Percentiles rank a stretch among this genome's conserved stretches.
Evolutionary conservation across 805 yeast species (phyloP).

Genomic region (Wickerhamiella qilinensis): DNA sequence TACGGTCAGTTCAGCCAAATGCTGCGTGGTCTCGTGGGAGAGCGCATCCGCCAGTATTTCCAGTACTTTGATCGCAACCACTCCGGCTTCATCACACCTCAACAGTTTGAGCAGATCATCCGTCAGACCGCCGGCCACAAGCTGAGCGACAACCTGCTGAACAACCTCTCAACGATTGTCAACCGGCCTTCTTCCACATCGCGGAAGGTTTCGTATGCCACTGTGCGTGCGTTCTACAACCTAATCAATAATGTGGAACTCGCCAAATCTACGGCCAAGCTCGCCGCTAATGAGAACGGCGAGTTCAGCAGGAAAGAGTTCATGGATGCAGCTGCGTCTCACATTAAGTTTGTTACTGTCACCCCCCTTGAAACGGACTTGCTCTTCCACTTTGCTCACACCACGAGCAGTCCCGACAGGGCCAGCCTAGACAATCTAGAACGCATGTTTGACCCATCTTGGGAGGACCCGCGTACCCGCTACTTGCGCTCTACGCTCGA

Average conservation of each 20-base stretch:
- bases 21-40: conserved; percentile 30
- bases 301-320: conserved; percentile 24
- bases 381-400: conserved; percentile 24
- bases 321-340: conserved; percentile 25
- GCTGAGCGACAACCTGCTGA: conserved; percentile 25
- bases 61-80: conserved; percentile 21
- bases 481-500: conserved; percentile 19
- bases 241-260: conserved; percentile 27
- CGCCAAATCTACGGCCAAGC: conserved; percentile 22
- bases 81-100: conserved; percentile 26
- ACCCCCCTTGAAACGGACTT: conserved; percentile 30
- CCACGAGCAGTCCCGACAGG: conserved; percentile 13
- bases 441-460: conserved; percentile 27
- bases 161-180: conserved; percentile 24
- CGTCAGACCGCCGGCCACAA: conserved; percentile 26
- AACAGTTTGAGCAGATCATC: conserved; percentile 25
- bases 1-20: conserved; percentile 29
- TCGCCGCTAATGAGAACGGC: conserved; percentile 22
- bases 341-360: conserved; percentile 25
- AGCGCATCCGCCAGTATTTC: conserved; percentile 32
- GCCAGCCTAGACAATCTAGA: conserved; percentile 22
- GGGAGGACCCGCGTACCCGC: conserved; percentile 24
- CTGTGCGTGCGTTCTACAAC: conserved; percentile 29
- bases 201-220: conserved; percentile 25
- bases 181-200: conserved; percentile 18